A percentile compares a stretch with the other conserved stretches of the same genome.
Conservation (phyloP, 2,329 filamentous ascomycete genomes). For the Sporothrix humicola region DNA sequence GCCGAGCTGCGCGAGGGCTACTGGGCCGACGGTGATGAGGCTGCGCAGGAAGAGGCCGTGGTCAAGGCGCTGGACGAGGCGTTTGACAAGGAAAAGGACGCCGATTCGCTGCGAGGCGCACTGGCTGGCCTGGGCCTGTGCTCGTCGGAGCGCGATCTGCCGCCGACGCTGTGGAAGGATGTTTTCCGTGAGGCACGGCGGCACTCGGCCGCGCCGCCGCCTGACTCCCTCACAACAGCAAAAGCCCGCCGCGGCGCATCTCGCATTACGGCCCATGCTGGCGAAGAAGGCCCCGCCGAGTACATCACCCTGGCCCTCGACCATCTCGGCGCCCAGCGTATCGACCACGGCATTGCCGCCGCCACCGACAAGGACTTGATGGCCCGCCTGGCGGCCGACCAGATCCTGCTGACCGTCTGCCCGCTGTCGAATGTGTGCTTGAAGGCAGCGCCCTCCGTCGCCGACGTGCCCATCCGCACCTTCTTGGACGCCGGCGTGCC, state of each 20-base stretch:
- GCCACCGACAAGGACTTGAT: constrained; percentile 65
- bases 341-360: constrained; percentile 76
- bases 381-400: constrained; percentile 59
- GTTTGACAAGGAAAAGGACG: constrained; percentile 8
- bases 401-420: constrained; percentile 71
- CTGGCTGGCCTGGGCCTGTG: constrained; percentile 43
- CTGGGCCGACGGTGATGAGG: constrained; percentile 43
- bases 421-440: constrained; percentile 74
- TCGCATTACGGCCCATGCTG: constrained; percentile 73
- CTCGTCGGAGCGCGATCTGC: constrained; percentile 47
- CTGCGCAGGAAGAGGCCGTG: constrained; percentile 24
- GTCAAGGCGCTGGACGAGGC: constrained; percentile 29
- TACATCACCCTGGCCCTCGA: constrained; percentile 71
- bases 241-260: constrained; percentile 47
- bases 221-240: constrained; percentile 41
- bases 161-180: constrained; percentile 61
- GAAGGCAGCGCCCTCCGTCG: constrained; percentile 58
- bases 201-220: constrained; percentile 47
- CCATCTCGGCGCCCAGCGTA: constrained; percentile 65
- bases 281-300: constrained; percentile 72
- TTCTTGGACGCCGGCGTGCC: constrained; percentile 68
- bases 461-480: constrained; percentile 64
- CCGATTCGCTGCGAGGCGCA: constrained; percentile 27
- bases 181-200: constrained; percentile 61
- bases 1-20: constrained; percentile 50